Evolutionary conservation across 2,329 filamentous ascomycete genomes (phyloP).

Genomic region (Xylariaceae sp.): DNA sequence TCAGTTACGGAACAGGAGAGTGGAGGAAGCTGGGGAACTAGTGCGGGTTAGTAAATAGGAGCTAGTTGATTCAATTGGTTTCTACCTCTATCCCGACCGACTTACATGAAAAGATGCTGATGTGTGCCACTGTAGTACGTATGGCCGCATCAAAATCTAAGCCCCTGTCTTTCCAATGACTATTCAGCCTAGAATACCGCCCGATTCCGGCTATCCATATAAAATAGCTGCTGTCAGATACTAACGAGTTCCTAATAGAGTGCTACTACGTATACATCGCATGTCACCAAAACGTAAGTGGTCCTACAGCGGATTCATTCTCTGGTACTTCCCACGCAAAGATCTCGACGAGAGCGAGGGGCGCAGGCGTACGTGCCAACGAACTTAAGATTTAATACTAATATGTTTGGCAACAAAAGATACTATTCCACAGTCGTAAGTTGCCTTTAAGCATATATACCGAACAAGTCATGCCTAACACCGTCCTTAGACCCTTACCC

Average conservation of each 20-base stretch:
- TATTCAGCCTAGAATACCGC: background rate
- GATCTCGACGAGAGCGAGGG: background rate
- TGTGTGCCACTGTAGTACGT: slow-evolving; percentile 24
- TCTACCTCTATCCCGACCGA: background rate
- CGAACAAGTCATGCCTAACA: background rate
- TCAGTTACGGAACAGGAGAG: background rate
- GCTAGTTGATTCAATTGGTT: slow-evolving; percentile 9
- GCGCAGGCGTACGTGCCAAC: background rate
- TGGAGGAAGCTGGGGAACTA: background rate
- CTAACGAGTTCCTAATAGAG: slow-evolving; percentile 15
- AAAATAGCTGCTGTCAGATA: background rate
- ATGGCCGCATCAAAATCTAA: background rate
- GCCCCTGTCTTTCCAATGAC: background rate
- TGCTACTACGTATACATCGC: background rate
- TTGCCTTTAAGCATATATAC: background rate
- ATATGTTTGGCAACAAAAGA: slow-evolving; percentile 8
- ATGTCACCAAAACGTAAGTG: slow-evolving; percentile 24
- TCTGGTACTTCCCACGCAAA: background rate
- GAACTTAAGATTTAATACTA: background rate
- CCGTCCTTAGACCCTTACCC: background rate
- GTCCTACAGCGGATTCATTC: background rate
- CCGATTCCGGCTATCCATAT: background rate
- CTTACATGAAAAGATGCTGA: slow-evolving; percentile 17
- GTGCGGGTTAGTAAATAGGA: slow-evolving; percentile 25
- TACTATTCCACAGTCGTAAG: slow-evolving; percentile 20